Percentiles rank a stretch among this genome's conserved stretches.
Conservation (phyloP, 2,329 filamentous ascomycete genomes). For the Macrophomina pseudophaseolina region DNA sequence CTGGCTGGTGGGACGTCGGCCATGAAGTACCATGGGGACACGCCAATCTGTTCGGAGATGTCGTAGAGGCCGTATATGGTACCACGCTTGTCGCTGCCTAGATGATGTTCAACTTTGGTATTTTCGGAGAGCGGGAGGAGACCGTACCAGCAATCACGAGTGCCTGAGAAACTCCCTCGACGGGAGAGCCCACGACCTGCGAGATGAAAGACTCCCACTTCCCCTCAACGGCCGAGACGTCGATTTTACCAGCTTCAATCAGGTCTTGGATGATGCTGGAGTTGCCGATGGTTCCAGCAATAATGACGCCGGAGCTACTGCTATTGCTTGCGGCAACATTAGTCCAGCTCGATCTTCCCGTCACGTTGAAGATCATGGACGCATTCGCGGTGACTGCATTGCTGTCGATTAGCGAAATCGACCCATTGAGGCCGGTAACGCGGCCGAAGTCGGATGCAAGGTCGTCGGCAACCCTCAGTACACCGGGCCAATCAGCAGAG, state of each 20-base stretch:
- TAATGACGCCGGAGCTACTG: constrained; percentile 55
- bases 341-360: constrained; percentile 43
- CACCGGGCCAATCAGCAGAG: constrained; percentile 67
- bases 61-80: constrained; percentile 75
- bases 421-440: constrained; percentile 70
- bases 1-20: constrained; percentile 64
- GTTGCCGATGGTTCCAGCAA: constrained; percentile 71
- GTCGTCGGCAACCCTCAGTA: constrained; percentile 70
- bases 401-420: constrained; percentile 58
- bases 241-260: constrained; percentile 60
- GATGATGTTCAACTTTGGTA: not conserved
- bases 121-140: not conserved
- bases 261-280: constrained; percentile 67
- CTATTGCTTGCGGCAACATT: constrained; percentile 31
- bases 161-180: constrained; percentile 62
- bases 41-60: constrained; percentile 74
- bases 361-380: constrained; percentile 49
- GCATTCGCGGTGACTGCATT: constrained; percentile 47
- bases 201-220: constrained; percentile 74
- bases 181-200: constrained; percentile 62
- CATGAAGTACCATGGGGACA: constrained; percentile 73
- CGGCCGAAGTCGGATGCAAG: constrained; percentile 71
- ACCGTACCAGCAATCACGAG: constrained; percentile 65
- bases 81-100: constrained; percentile 66
- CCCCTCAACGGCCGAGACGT: constrained; percentile 62